Evolutionary conservation across 1,284 basidiomycete species (phyloP), one percentile per base, ranked within the genome.

Genomic region (Tilletia caries): DNA sequence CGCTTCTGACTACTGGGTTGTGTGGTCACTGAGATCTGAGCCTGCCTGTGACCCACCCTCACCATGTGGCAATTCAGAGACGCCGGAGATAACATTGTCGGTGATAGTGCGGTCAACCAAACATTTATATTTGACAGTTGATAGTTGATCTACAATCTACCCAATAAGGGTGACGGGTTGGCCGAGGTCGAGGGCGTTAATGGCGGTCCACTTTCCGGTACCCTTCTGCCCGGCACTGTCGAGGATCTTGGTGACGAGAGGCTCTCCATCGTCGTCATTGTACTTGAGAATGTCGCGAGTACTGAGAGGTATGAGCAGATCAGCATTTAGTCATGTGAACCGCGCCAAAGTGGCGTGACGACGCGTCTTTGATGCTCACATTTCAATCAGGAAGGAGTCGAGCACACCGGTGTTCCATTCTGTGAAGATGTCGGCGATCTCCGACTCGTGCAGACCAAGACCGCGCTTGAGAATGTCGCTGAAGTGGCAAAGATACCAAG

Each of bases 131-230:
- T n/a, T n/a, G n/a, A n/a, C n/a, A n/a, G n/a, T n/a, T n/a, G n/a
- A n/a, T n/a, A n/a, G n/a, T n/a, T n/a, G n/a, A n/a, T n/a, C n/a
- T n/a, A 99, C 96, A 75, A 96, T 95, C 87, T 99, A 96, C 76
- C 95, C 96, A 80, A 98, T 98, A 79, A 99, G 89, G 75, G 96
- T 99, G 81, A 98, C 94, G 91, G 82, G 84, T 71, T 83, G 82
- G 82, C 95, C 95, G 77, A 94, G 91, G 82, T 99, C 96, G 76
- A 98, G 90, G 73, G 96, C 96, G 83, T 94, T 92, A 83, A 98
- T 92, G 75, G 96, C 96, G 72, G 96, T 99, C 96, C 96, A 99
- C 86, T 98, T 98, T 71, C 96, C 96, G 76, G 96, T 99, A 84
- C 96, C 96, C 87, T 99, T 99, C 86, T 99, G 96, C 71, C 95